Percentiles rank a stretch among this genome's conserved stretches.
phyloP scores from a whole-genome alignment of 179 eudicot species.

The Camellia oleifera region DNA sequence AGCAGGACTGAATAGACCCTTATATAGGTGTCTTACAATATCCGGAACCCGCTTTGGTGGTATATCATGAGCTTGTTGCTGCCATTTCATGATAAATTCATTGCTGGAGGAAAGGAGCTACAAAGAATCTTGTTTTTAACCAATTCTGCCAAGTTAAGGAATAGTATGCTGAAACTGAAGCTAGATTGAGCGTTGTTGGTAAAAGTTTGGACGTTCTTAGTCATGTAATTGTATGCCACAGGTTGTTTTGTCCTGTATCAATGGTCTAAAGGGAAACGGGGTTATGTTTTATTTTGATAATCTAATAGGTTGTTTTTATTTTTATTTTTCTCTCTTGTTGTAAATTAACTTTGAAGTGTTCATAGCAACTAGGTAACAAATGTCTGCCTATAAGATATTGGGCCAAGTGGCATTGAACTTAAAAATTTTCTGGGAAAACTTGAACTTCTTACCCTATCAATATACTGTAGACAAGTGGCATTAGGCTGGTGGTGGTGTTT shows the following conservation, averaged over 20 bases:
- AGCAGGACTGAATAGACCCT: conserved; percentile 60
- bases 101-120: conserved; percentile 42
- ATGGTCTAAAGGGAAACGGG: background rate
- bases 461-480: background rate
- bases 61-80: conserved; percentile 42
- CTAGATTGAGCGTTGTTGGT: conserved; percentile 6
- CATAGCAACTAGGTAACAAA: background rate
- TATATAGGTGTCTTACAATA: conserved; percentile 72
- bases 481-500: background rate
- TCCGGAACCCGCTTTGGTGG: conserved; percentile 43
- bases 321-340: background rate
- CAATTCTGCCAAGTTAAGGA: background rate
- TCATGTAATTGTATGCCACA: background rate
- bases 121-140: background rate
- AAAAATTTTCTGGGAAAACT: background rate
- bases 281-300: background rate
- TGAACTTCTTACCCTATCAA: background rate
- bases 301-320: background rate
- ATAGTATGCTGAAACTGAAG: background rate
- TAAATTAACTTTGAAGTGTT: background rate
- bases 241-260: background rate
- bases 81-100: conserved; percentile 49
- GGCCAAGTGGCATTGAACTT: background rate
- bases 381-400: background rate
- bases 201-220: background rate